phyloP scores from a whole-genome alignment of 768 basidiomycete species.

The Leccinum incarnatum region DNA sequence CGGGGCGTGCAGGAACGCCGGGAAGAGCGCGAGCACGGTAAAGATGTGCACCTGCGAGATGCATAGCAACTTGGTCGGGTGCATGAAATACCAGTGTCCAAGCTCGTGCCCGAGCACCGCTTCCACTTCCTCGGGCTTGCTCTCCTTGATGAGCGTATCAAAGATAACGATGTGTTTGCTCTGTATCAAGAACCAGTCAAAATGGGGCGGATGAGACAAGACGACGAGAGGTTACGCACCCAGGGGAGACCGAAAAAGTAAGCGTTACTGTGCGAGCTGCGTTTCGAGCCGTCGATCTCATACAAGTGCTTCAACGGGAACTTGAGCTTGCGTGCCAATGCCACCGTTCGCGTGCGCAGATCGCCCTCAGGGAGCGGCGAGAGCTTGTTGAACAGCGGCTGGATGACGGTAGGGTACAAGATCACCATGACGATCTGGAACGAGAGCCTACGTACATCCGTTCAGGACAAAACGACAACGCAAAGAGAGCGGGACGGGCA shows the following conservation, averaged over 20 bases:
- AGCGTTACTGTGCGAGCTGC: slow-evolving; percentile 94
- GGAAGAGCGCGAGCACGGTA: slow-evolving; percentile 81
- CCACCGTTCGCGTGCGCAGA: slow-evolving; percentile 73
- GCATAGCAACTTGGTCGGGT: slow-evolving; percentile 85
- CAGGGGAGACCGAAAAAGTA: slow-evolving; percentile 98
- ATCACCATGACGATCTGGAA: slow-evolving; percentile 86
- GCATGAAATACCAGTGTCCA: slow-evolving; percentile 92
- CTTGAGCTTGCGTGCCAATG: slow-evolving; percentile 72
- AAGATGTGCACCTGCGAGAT: slow-evolving; percentile 89
- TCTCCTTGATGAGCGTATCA: slow-evolving; percentile 93
- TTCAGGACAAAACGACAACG: neutral
- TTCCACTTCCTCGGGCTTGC: slow-evolving; percentile 88
- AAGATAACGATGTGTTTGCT: slow-evolving; percentile 96
- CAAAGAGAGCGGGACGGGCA: slow-evolving; percentile 7
- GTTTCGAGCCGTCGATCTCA: slow-evolving; percentile 96
- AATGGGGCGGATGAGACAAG: neutral
- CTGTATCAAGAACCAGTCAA: slow-evolving; percentile 32
- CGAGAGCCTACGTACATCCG: slow-evolving; percentile 48
- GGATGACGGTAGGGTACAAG: slow-evolving; percentile 82
- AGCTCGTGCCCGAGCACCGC: slow-evolving; percentile 98
- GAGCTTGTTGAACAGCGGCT: slow-evolving; percentile 96
- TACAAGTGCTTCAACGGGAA: slow-evolving; percentile 95
- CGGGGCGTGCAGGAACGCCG: slow-evolving; percentile 82
- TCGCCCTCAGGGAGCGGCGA: slow-evolving; percentile 80
- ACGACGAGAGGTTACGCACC: slow-evolving; percentile 42